Conservation (phyloP, 371 early-diverging fungal species). For the Fennellomyces sp. region DNA sequence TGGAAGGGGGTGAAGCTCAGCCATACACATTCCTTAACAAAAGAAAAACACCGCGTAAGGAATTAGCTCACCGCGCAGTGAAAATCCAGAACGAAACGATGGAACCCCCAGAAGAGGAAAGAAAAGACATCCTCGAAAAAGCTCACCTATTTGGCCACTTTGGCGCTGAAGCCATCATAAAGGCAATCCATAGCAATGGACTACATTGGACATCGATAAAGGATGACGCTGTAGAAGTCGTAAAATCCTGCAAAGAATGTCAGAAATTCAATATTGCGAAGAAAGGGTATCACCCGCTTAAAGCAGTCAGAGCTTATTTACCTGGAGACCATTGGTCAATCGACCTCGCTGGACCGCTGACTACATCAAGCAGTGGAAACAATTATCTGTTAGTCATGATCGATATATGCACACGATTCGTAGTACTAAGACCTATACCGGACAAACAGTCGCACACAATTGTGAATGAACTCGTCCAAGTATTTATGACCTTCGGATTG, state of each 20-base stretch:
- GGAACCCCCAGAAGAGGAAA: slow-evolving; percentile 3
- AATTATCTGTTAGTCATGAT: slow-evolving; percentile 20
- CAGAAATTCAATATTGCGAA: slow-evolving; percentile 11
- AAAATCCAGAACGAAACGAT: not conserved
- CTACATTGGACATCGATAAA: slow-evolving; percentile 18
- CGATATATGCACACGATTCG: slow-evolving; percentile 24
- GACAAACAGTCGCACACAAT: slow-evolving; percentile 17
- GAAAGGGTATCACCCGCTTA: slow-evolving; percentile 20
- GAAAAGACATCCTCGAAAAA: slow-evolving; percentile 8
- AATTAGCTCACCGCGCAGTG: no score
- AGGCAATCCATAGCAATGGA: slow-evolving; percentile 7
- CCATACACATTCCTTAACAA: not conserved
- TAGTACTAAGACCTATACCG: slow-evolving; percentile 14
- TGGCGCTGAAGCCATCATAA: slow-evolving; percentile 19
- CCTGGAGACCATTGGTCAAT: slow-evolving; percentile 30
- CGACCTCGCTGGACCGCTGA: slow-evolving; percentile 27
- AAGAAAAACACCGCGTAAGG: no score
- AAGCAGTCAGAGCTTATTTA: slow-evolving; percentile 11
- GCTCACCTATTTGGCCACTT: slow-evolving; percentile 22
- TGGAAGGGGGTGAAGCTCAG: slow-evolving; percentile 23
- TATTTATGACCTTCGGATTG: slow-evolving; percentile 24
- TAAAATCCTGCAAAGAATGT: slow-evolving; percentile 18
- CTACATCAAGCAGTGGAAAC: slow-evolving; percentile 7
- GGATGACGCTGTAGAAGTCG: slow-evolving; percentile 15
- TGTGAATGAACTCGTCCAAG: slow-evolving; percentile 6